Conservation (phyloP, 805 yeast species). For the Brettanomyces sp. region DNA sequence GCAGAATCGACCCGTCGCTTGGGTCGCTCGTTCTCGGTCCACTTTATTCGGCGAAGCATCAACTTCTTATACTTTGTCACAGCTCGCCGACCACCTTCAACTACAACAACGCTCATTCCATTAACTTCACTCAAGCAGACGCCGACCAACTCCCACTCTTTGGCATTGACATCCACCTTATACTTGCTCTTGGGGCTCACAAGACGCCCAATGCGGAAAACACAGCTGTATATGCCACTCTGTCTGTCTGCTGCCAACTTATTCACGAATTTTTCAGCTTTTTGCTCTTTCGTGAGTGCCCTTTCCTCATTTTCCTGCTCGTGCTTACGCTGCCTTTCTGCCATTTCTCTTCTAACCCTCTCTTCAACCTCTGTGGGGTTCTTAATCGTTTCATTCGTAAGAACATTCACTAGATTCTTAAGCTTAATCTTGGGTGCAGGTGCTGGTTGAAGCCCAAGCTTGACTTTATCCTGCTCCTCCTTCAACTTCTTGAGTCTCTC, state of each 20-base stretch:
- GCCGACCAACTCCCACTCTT: conserved; percentile 62
- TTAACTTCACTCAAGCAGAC: conserved; percentile 36
- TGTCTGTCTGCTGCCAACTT: conserved; percentile 40
- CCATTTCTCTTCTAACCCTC: conserved; percentile 60
- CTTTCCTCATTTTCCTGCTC: conserved; percentile 51
- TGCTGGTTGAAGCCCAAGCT: conserved; percentile 75
- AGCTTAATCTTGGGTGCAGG: conserved; percentile 85
- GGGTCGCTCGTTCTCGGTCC: conserved; percentile 44
- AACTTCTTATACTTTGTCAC: conserved; percentile 56
- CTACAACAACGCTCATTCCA: conserved; percentile 50
- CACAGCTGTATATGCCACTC: conserved; percentile 45
- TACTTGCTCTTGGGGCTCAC: conserved; percentile 58
- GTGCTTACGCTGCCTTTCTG: conserved; percentile 51
- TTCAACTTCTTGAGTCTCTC: conserved; percentile 54
- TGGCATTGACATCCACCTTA: conserved; percentile 75
- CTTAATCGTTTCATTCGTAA: conserved; percentile 73
- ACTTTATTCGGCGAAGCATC: conserved; percentile 51
- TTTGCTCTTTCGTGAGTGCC: conserved; percentile 49
- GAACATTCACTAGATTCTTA: conserved; percentile 75
- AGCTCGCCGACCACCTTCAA: conserved; percentile 64
- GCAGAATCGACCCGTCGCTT: conserved; percentile 1
- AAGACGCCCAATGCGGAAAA: conserved; percentile 46
- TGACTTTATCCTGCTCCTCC: conserved; percentile 68
- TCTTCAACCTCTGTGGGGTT: conserved; percentile 86
- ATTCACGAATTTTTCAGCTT: conserved; percentile 36